phyloP scores from a whole-genome alignment of 2,329 filamentous ascomycete species.

The Diaporthe capsici region DNA sequence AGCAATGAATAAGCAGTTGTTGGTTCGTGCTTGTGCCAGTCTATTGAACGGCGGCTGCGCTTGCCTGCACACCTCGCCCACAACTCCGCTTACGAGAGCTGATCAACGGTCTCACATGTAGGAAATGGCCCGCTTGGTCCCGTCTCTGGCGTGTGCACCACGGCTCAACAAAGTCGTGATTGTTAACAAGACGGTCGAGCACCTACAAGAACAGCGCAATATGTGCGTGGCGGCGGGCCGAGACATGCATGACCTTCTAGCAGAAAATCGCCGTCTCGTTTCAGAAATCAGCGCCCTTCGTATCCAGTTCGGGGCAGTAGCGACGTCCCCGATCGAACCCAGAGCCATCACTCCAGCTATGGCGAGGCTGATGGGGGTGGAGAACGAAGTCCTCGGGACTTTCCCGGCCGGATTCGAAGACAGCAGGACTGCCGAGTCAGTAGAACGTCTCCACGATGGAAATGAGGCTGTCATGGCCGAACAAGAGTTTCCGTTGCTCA shows the following conservation, averaged over 20 bases:
- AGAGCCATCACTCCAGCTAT: not conserved
- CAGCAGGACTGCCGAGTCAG: not conserved
- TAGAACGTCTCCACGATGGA: not conserved
- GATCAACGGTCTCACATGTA: not conserved
- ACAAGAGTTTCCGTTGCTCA: not conserved
- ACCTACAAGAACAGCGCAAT: not conserved
- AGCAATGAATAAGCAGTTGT: not conserved
- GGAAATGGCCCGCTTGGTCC: not conserved
- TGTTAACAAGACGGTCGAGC: not conserved
- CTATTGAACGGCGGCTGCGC: not conserved
- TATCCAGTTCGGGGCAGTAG: not conserved
- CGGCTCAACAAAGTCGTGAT: not conserved
- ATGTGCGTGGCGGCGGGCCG: not conserved
- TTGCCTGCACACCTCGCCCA: not conserved
- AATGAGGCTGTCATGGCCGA: not conserved
- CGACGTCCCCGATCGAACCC: not conserved
- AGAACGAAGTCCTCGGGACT: not conserved
- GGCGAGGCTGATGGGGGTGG: not conserved
- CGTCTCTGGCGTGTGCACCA: not conserved
- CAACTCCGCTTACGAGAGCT: not conserved
- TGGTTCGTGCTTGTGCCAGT: not conserved
- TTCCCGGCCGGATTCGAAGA: not conserved
- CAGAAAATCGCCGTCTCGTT: not conserved
- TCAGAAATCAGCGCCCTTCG: not conserved
- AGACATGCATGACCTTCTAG: not conserved